Base-by-base conservation (phyloP, 257 asterid species). In the Pogostemon cablin region DNA sequence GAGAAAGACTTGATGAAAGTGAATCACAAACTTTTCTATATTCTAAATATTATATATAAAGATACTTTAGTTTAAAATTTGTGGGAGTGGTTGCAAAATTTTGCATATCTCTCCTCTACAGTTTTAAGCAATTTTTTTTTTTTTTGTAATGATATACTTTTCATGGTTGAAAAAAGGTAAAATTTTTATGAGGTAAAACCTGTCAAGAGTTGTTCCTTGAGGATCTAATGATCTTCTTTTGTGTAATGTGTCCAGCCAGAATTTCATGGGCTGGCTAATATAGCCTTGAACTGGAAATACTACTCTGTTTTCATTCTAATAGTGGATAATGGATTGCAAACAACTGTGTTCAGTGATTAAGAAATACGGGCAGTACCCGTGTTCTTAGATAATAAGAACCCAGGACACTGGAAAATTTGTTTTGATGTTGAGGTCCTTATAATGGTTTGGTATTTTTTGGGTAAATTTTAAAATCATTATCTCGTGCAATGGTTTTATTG, bases 401-500 rank as follows among this genome's bases (percentile, higher is more conserved):
- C 32, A 25, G 32, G 32, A 25, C 32, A 25, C 32, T 25, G 32
- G 32, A 25, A 25, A 25, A 25, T 25, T 20, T 25, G 32, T 25
- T 25, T 25, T 25, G 32, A 25, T 25, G 32, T 25, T 25, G 32
- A 25, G 32, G 32, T 64, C 32, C 42, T 35, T 66, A 5, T 47
- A 54, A 42, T 60, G 53, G 12, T 49, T 41, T 37, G 46, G 37
- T 37, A 15, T 48, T n/a, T 39, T 15, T 48, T 37, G 46, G 7
- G 17, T 52, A 3, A 20, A 66, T 53, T 37, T 54, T 6, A 15
- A 6, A 54, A 54, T 54, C 39, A 17, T 15, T 41, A 12, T 68
- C 32, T 61, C 61, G 46, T 62, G 72, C 52, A 35, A 50, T 38
- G 3, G 34, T 70, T 77, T 72, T 75, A 69, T 69, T 79, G 52